These are phyloP conservation scores for Phoma herbarum DNA, from an alignment of 2,329 filamentous ascomycete genomes.

Conservation along the genomic window DNA sequence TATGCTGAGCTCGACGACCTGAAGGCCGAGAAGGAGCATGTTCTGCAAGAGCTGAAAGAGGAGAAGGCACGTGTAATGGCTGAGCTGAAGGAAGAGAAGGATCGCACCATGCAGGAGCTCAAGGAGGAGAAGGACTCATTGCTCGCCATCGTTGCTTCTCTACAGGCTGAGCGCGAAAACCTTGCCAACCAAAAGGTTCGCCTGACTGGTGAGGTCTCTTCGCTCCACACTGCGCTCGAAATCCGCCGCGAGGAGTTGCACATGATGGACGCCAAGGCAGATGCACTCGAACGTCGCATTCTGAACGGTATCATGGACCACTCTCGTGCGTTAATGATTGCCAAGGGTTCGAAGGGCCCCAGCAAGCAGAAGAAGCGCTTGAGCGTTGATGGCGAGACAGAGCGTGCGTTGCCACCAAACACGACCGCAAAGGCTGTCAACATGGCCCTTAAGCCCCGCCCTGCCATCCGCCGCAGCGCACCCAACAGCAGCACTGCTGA, in stretches of 20 bases:
- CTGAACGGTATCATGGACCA: conserved; percentile 96
- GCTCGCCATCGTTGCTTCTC: conserved; percentile 62
- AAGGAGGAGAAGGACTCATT: conserved; percentile 57
- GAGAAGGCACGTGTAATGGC: conserved; percentile 54
- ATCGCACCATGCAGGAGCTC: conserved; percentile 45
- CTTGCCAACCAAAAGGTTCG: conserved; percentile 80
- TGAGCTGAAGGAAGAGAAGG: conserved; percentile 48
- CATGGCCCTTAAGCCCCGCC: conserved; percentile 61
- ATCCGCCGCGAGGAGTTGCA: conserved; percentile 91
- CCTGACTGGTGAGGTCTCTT: conserved; percentile 84
- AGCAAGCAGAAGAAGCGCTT: conserved; percentile 47
- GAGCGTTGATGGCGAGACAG: conserved; percentile 45
- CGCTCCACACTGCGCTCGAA: conserved; percentile 87
- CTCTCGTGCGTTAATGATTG: conserved; percentile 86
- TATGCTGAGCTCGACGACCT: conserved; percentile 58
- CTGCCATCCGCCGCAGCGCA: conserved; percentile 52
- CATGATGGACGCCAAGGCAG: conserved; percentile 88
- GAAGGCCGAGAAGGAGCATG: conserved; percentile 55
- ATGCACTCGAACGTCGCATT: conserved; percentile 88
- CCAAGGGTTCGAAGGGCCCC: conserved; percentile 62
- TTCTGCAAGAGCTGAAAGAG: conserved; percentile 47
- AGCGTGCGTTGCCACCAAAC: conserved; percentile 45
- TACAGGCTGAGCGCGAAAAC: conserved; percentile 76
- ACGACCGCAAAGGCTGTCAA: conserved; percentile 48
- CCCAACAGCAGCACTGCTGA: conserved; percentile 52